phyloP scores from a whole-genome alignment of 345 rosid genomes.

The Populus alba region DNA sequence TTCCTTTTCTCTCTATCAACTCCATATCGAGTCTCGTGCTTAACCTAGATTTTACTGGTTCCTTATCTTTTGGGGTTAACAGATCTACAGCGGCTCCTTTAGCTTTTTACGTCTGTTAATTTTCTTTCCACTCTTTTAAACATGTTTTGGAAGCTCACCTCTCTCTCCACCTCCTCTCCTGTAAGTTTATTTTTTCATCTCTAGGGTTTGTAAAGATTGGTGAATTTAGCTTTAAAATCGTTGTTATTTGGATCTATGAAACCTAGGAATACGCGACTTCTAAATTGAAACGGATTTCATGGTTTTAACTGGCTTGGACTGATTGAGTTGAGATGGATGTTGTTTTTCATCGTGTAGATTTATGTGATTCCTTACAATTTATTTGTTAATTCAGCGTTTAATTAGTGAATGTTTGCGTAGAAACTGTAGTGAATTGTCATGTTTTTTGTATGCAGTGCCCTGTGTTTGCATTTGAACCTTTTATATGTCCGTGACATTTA shows the following conservation, averaged over 20 bases:
- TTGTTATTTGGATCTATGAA: not conserved
- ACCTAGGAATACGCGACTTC: not conserved
- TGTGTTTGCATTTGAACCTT: not conserved
- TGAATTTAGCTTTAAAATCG: conserved; percentile 2
- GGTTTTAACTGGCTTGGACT: not conserved
- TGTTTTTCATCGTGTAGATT: not conserved
- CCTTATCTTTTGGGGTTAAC: conserved; percentile 35
- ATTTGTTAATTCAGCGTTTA: not conserved
- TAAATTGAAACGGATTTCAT: not conserved
- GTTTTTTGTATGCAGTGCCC: not conserved
- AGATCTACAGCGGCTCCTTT: conserved; percentile 48
- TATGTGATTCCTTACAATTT: not conserved
- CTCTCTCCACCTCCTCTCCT: conserved; percentile 87
- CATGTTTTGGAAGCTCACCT: conserved; percentile 97
- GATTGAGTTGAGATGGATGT: not conserved
- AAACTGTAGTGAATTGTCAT: not conserved
- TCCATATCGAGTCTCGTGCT: conserved; percentile 21
- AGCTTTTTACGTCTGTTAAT: conserved; percentile 20
- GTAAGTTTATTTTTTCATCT: conserved; percentile 44
- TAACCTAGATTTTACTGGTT: conserved; percentile 38
- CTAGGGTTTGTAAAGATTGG: not conserved
- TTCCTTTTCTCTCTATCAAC: conserved; percentile 7
- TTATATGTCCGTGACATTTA: not conserved
- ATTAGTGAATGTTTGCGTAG: not conserved
- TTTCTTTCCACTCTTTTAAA: conserved; percentile 4